These are phyloP conservation scores for Botrytis fragariae DNA, from an alignment of 2,329 filamentous ascomycete species.

Conservation along the genomic window DNA sequence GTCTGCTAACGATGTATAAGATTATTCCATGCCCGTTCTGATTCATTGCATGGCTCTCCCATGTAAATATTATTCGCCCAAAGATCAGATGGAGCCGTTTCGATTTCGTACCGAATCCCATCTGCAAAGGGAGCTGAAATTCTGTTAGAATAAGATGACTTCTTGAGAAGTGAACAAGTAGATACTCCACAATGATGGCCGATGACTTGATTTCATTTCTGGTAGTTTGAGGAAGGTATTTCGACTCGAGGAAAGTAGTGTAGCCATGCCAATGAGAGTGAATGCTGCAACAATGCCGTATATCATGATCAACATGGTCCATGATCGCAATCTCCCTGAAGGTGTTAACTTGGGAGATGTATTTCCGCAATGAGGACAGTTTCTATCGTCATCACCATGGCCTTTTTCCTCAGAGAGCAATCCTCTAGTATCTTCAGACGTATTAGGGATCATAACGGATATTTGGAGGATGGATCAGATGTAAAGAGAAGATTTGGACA, in stretches of 20 bases:
- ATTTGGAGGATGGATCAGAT: neutral
- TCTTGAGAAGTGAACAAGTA: neutral
- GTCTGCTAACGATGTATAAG: constrained; percentile 14
- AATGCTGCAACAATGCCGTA: neutral
- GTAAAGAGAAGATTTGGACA: neutral
- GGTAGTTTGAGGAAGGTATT: neutral
- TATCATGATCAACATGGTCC: neutral
- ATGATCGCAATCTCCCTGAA: neutral
- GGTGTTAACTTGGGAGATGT: neutral
- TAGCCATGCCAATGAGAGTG: constrained; percentile 8
- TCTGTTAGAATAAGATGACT: neutral
- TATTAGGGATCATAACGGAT: neutral
- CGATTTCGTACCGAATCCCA: neutral
- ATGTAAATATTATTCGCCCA: constrained; percentile 8
- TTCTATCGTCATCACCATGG: neutral
- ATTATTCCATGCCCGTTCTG: constrained; percentile 15
- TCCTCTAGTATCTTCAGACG: neutral
- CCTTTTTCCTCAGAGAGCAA: neutral
- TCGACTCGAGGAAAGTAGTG: constrained; percentile 5
- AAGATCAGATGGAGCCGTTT: constrained; percentile 1
- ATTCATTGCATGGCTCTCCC: constrained; percentile 17
- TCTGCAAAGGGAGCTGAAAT: constrained; percentile 4
- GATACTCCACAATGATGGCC: constrained; percentile 11
- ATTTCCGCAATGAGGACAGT: constrained; percentile 4
- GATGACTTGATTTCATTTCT: neutral